Evolutionary conservation across 306 rosid genomes (phyloP), one percentile per base, ranked within the genome.

Genomic region (Gillenia trifoliata): DNA sequence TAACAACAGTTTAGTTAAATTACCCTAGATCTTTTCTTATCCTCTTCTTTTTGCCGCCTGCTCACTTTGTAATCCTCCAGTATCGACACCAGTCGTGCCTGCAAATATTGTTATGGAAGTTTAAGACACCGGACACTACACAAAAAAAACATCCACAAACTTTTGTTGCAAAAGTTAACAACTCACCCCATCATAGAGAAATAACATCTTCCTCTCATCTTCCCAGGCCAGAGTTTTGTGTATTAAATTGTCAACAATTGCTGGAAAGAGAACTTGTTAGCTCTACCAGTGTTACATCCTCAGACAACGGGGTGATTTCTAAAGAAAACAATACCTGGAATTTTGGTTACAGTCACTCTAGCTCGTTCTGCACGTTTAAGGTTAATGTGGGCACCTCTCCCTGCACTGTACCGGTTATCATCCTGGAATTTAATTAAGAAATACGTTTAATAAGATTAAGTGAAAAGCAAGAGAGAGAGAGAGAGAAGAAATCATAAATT

Each of bases 291-390:
- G 11, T 23, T 25, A 22, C 72, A 55, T 68, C 41, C 72, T 25
- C 30, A 75, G 8, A 80, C 38, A 70, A 23, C 43, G 43, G 74
- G 56, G 28, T 50, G 16, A 66, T 73, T 59, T 26, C 63, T 63
- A 65, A 57, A 11, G 70, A 63, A 76, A 52, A 36, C 70, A 66
- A 77, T 93, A 94, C 97, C 98, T 87, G 98, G 92, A 85, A 91
- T 94, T 89, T 90, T 94, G 81, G 62, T 88, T 29, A 94, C 77
- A 33, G 93, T 77, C 73, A 94, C 87, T 79, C 97, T 83, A 64
- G 97, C 99, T 64, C 93, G 90, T 81, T 94, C 99, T 62, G 99
- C 99, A 26, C 93, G 99, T 78, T 94, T 94, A 56, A 94, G 96
- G 81, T 90, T 94, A 71, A 92, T 88, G 79, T 94, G 99, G 70